Conservation (phyloP, 129 eudicot genomes). For the Oenanthe sinensis region DNA sequence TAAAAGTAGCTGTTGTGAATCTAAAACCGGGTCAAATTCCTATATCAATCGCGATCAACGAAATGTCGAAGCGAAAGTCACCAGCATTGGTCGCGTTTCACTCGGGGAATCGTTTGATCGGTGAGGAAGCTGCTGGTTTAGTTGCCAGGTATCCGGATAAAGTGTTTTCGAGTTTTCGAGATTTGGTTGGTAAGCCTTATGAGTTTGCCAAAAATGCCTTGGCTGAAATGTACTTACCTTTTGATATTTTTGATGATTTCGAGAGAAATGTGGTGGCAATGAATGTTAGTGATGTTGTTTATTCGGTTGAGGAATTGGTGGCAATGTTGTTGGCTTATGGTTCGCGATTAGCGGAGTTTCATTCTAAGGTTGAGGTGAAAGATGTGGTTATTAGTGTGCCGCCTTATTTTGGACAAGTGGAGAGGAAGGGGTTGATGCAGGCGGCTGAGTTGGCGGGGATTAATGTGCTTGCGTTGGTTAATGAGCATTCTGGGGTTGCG, state of each 20-base stretch:
- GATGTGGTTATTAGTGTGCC: conserved; percentile 92
- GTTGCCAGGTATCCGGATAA: conserved; percentile 75
- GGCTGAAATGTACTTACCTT: conserved; percentile 39
- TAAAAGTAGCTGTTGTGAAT: conserved; percentile 90
- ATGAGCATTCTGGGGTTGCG: conserved; percentile 93
- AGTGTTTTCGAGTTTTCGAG: conserved; percentile 59
- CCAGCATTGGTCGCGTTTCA: conserved; percentile 72
- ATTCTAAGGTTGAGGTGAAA: conserved; percentile 55
- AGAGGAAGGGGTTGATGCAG: conserved; percentile 65
- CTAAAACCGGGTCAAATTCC: conserved; percentile 85
- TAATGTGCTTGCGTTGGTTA: conserved; percentile 69
- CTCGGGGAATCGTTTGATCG: conserved; percentile 59
- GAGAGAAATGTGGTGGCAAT: conserved; percentile 37
- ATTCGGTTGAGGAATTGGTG: conserved; percentile 69
- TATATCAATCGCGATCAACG: conserved; percentile 87
- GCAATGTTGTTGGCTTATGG: conserved; percentile 70
- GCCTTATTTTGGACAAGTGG: conserved; percentile 79
- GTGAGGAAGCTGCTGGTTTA: conserved; percentile 76
- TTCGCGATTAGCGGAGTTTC: conserved; percentile 62
- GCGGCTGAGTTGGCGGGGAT: conserved; percentile 90
- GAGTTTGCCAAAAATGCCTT: conserved; percentile 19
- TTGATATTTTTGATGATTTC: conserved; percentile 33
- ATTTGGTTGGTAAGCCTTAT: conserved; percentile 50
- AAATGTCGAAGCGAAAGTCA: conserved; percentile 94
- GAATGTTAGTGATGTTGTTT: conserved; percentile 34